phyloP scores from a whole-genome alignment of 352 stramenopile genomes.

The Pythium volutum region DNA sequence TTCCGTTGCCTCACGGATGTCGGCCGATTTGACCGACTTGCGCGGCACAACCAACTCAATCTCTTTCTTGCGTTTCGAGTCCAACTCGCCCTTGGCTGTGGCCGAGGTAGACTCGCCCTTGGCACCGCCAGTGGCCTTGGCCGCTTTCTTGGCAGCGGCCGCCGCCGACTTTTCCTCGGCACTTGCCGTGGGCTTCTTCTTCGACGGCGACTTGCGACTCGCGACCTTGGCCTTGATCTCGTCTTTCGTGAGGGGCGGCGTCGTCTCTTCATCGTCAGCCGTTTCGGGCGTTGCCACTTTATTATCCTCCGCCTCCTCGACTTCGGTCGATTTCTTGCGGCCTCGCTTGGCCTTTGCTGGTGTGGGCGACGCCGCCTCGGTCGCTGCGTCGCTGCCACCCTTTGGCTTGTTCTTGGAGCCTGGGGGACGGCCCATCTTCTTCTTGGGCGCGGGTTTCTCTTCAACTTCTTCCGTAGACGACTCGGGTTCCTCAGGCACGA shows the following conservation, averaged over 20 bases:
- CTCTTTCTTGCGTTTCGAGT: constrained; percentile 78
- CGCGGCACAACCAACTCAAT: constrained; percentile 75
- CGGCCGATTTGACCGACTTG: constrained; percentile 72
- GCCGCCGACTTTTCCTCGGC: constrained; percentile 29
- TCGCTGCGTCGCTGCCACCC: constrained; percentile 12
- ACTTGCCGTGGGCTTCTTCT: constrained; percentile 40
- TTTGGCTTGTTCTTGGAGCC: constrained; percentile 44
- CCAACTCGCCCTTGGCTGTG: constrained; percentile 37
- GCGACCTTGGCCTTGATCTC: constrained; percentile 78
- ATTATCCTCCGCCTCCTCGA: constrained; percentile 17
- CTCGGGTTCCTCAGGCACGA: constrained; percentile 9
- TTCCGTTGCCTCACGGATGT: constrained; percentile 73
- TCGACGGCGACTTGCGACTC: constrained; percentile 58
- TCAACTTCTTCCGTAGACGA: constrained; percentile 3
- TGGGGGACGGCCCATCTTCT: constrained; percentile 40
- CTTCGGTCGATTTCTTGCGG: constrained; percentile 28
- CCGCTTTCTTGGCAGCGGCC: constrained; percentile 35
- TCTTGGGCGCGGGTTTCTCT: constrained; percentile 28
- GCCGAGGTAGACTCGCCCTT: constrained; percentile 44
- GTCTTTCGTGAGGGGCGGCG: constrained; percentile 55
- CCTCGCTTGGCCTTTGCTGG: constrained; percentile 19
- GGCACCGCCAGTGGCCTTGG: constrained; percentile 16
- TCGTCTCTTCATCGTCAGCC: constrained; percentile 33
- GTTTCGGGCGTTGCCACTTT: constrained; percentile 24
- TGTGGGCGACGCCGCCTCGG: constrained; percentile 11